Evolutionary conservation across 1,284 basidiomycete genomes (phyloP), one percentile per base, ranked within the genome.

Genomic region (Cryptococcus sp.): DNA sequence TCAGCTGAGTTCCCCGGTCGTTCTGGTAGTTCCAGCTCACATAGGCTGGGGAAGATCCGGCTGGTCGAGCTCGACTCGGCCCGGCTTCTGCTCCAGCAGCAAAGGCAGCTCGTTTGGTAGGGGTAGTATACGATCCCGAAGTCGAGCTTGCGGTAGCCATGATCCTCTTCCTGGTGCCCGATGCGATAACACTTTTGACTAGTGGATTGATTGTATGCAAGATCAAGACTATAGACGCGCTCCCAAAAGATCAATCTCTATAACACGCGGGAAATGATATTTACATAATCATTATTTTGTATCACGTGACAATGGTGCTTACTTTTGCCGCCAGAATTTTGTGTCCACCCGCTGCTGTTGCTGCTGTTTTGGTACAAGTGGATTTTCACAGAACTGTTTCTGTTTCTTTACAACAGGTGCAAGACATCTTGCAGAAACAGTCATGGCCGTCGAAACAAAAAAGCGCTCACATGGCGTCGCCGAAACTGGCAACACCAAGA

Each of bases 41-140:
- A 64, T 72, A 74, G 22, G 70, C 70, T 8, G 72, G 72, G 6
- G 70, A 72, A 17, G 65, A 59, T 5, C 67, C 70, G 5, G 66
- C 55, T 16, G 70, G 69, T 44, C 69, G 59, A 7, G 61, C 64
- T 55, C 66, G 55, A 25, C 70, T 68, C 3, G 67, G 66, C 13
- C 70, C 69, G 7, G 65, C 70, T 20, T 68, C 65, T 15, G 64
- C 57, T 17, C 62, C 58, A 1, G 61, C 50, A 8, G 64, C 54
- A 38, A 68, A 64, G 1, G 58, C 57, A 0, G 69, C 59, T 47
- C 68, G 55, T 48, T 73, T 73, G 1, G 67, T 65, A 1, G 71
- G 70, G 2, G 70, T 73, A 0, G 61, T 58, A 26, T 41, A 57
- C 19, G 57, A 22, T 16, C 29, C 52, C 16, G 50, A 19, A 44